phyloP scores from a whole-genome alignment of 257 asterid genomes.

The Solanum chmielewskii region DNA sequence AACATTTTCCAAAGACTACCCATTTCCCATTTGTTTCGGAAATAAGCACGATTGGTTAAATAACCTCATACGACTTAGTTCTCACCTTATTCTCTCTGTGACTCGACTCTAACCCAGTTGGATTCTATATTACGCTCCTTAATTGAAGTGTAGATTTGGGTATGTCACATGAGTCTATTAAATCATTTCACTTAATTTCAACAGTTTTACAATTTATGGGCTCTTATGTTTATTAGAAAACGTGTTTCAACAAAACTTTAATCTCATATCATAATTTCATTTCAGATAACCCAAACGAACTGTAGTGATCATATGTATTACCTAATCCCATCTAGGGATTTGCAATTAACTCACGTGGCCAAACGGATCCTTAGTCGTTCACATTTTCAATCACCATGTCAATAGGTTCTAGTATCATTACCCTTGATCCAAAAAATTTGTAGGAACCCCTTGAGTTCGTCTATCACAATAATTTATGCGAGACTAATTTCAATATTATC shows the following conservation, averaged over 20 bases:
- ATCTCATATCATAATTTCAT: no score
- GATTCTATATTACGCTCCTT: not conserved
- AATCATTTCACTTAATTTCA: not conserved
- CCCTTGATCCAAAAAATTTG: rapidly evolving
- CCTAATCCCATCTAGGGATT: no score
- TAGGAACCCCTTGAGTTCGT: not conserved
- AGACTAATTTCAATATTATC: not conserved
- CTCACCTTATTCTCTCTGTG: not conserved
- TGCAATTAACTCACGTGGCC: no score
- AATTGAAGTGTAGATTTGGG: not conserved
- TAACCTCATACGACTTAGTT: not conserved
- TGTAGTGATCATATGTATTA: no score
- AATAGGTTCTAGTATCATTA: no score
- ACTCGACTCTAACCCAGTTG: not conserved
- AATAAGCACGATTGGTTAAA: not conserved
- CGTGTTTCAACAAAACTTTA: no score
- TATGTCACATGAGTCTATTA: not conserved
- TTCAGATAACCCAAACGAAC: no score
- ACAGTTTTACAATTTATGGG: no score
- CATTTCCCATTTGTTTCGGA: not conserved
- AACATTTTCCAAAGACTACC: not conserved
- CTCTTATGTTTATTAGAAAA: no score
- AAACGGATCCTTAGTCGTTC: no score
- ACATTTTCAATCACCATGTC: no score
- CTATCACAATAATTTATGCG: not conserved